These are phyloP conservation scores for Capronia epimyces DNA, from an alignment of 2,329 filamentous ascomycete species.

Conservation along the genomic window DNA sequence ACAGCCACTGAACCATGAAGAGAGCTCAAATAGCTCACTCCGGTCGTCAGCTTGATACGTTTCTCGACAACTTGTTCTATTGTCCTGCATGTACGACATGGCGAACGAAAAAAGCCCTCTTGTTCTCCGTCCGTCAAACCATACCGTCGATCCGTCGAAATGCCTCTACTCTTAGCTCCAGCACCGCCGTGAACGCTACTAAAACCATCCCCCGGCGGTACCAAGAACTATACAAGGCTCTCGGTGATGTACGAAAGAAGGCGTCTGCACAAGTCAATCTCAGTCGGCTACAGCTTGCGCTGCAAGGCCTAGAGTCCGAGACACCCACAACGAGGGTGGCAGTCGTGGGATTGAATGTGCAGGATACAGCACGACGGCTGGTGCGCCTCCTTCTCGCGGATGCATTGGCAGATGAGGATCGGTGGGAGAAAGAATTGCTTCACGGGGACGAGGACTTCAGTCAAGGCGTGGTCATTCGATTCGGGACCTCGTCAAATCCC, in stretches of 20 bases:
- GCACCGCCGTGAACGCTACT: constrained; percentile 50
- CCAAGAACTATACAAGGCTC: constrained; percentile 49
- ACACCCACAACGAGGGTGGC: constrained; percentile 53
- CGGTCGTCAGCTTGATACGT: constrained; percentile 12
- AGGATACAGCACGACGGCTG: constrained; percentile 52
- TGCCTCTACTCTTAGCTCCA: constrained; percentile 43
- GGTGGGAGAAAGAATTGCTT: constrained; percentile 63
- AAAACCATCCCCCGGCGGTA: constrained; percentile 50
- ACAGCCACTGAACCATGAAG: no score
- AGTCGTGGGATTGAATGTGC: constrained; percentile 50
- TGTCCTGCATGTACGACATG: constrained; percentile 41
- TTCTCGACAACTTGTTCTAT: constrained; percentile 30
- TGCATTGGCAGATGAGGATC: constrained; percentile 56
- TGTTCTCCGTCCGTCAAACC: constrained; percentile 1
- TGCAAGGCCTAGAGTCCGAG: constrained; percentile 52
- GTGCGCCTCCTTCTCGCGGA: constrained; percentile 66
- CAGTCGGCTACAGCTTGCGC: constrained; percentile 55
- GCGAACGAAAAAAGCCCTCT: constrained; percentile 22
- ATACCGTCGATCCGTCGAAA: constrained; percentile 18
- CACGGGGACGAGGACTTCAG: constrained; percentile 42
- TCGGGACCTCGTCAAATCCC: constrained; percentile 46
- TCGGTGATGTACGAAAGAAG: constrained; percentile 48
- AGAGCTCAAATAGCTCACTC: background rate
- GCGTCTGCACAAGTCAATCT: constrained; percentile 54
- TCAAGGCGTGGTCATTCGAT: constrained; percentile 60